These are phyloP conservation scores for Alternaria dauci DNA, from an alignment of 2,329 filamentous ascomycete genomes.

Conservation along the genomic window DNA sequence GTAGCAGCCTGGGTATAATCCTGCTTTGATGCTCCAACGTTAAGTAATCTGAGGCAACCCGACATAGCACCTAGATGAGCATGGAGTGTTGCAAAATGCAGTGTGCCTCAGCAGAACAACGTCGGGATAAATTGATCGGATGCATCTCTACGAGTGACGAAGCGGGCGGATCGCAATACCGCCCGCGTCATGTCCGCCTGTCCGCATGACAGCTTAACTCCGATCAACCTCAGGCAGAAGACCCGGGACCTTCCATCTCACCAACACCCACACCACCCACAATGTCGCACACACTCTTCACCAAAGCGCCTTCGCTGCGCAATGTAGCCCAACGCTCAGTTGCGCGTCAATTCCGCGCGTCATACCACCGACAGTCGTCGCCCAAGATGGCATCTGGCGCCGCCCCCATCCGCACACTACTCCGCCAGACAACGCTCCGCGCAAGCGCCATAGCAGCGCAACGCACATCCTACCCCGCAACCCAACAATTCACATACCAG, in stretches of 20 bases:
- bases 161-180: neutral
- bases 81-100: too few species aligned
- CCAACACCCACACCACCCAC: constrained; percentile 12
- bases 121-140: neutral
- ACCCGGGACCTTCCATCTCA: constrained; percentile 17
- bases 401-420: constrained; percentile 38
- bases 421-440: constrained; percentile 40
- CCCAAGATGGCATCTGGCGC: constrained; percentile 37
- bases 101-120: neutral
- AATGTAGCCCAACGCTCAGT: constrained; percentile 16
- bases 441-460: constrained; percentile 34
- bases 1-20: too few species aligned
- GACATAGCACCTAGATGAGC: too few species aligned
- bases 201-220: constrained; percentile 15
- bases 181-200: neutral
- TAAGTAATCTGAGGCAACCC: too few species aligned
- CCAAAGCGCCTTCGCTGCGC: constrained; percentile 22
- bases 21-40: too few species aligned
- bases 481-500: constrained; percentile 30
- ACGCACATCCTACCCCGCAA: constrained; percentile 29
- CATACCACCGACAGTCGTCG: constrained; percentile 25
- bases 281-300: constrained; percentile 29
- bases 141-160: neutral
- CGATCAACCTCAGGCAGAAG: constrained; percentile 27
- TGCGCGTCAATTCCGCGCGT: constrained; percentile 14